Evolutionary conservation across 2,329 filamentous ascomycete genomes (phyloP), one percentile per base, ranked within the genome.

Genomic region (Exophiala calicioides): DNA sequence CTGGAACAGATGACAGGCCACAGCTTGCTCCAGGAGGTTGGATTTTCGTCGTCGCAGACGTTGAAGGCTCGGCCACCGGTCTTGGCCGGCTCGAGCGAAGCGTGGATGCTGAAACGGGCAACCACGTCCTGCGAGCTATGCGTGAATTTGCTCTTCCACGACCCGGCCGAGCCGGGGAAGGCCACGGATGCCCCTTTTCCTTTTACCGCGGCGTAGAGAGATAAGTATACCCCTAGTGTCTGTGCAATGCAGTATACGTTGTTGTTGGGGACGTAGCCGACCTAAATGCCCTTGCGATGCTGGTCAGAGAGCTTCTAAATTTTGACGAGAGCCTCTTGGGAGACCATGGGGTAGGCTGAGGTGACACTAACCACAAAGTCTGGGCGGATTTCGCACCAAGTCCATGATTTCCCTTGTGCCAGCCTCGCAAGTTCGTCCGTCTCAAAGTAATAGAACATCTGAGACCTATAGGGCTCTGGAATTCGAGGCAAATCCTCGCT

Each of bases 301-400:
- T n/a, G n/a, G n/a, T n/a, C n/a, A n/a, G n/a, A n/a, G n/a, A n/a
- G n/a, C n/a, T n/a, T n/a, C n/a, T n/a, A n/a, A n/a, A n/a, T n/a
- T n/a, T n/a, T n/a, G n/a, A n/a, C n/a, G n/a, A n/a, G n/a, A n/a
- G n/a, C n/a, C n/a, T n/a, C n/a, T n/a, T n/a, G n/a, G n/a, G n/a
- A n/a, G n/a, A n/a, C n/a, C n/a, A n/a, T n/a, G n/a, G n/a, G n/a
- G n/a, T n/a, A n/a, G n/a, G n/a, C n/a, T n/a, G n/a, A n/a, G n/a
- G n/a, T n/a, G n/a, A n/a, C n/a, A n/a, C n/a, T n/a, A n/a, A n/a
- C n/a, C n/a, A 65, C 58, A 10, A 58, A 56, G 42, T 64, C 60
- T 5, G 61, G 62, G 15, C 60, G 63, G 13, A 69, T 62, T 41
- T 68, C 67, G 3, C 60, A 60, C 61, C 60, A 66, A 18, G 59